A percentile compares a stretch with the other conserved stretches of the same genome.
Evolutionary conservation across 352 stramenopile species (phyloP).

Genomic region (Plasmopara viticola): DNA sequence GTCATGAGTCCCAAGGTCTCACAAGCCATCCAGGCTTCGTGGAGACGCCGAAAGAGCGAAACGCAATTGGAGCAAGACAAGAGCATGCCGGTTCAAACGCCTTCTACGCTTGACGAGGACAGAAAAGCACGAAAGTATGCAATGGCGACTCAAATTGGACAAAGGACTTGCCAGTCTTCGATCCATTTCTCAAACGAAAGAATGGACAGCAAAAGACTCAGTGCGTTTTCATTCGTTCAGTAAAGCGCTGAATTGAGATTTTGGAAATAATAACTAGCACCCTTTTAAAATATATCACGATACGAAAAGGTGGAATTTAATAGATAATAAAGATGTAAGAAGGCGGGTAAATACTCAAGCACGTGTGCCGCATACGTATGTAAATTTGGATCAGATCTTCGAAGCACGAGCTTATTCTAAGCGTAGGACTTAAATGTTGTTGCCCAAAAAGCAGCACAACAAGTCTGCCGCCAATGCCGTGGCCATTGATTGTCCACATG

Average conservation of each 20-base stretch:
- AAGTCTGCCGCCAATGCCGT: conserved; percentile 4
- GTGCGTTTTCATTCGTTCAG: conserved; percentile 28
- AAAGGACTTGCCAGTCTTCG: conserved; percentile 9
- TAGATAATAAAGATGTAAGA: no score
- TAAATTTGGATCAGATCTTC: background rate
- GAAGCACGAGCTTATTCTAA: no score
- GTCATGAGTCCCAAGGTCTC: conserved; percentile 39
- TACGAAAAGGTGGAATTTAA: background rate
- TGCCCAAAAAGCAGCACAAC: conserved; percentile 13
- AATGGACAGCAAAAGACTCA: conserved; percentile 17
- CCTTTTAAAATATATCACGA: conserved; percentile 18
- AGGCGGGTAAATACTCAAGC: no score
- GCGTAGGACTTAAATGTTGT: background rate
- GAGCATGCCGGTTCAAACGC: conserved; percentile 13
- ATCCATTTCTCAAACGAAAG: conserved; percentile 13
- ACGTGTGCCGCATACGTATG: background rate
- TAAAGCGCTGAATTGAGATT: conserved; percentile 5
- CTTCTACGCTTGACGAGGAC: background rate
- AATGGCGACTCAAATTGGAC: background rate
- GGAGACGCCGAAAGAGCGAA: conserved; percentile 28
- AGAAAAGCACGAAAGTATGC: conserved; percentile 14
- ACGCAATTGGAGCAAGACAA: conserved; percentile 19
- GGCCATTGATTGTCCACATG: conserved; percentile 1
- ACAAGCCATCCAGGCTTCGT: conserved; percentile 31
- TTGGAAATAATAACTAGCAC: conserved; percentile 12